Evolutionary conservation across 192 early-diverging fungal species (phyloP).

Genomic region (Obelidium mucronatum): DNA sequence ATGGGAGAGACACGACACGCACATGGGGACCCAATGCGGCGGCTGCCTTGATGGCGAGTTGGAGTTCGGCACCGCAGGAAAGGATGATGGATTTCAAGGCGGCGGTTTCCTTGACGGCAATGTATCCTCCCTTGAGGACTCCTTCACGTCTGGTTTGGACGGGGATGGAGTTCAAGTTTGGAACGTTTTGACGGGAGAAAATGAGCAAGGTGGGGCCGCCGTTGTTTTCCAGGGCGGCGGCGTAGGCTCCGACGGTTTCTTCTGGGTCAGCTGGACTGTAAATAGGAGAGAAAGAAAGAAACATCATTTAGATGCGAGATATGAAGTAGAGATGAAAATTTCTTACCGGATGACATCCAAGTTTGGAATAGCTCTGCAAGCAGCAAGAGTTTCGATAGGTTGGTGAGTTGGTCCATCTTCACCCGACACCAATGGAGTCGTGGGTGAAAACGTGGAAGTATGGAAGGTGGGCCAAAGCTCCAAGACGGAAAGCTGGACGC

Average conservation of each 20-base stretch:
- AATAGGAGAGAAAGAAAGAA: background rate
- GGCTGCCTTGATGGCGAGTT: slow-evolving; percentile 87
- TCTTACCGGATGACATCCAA: slow-evolving; percentile 52
- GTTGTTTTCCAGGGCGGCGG: slow-evolving; percentile 75
- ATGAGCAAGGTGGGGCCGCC: slow-evolving; percentile 83
- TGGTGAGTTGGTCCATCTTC: slow-evolving; percentile 99
- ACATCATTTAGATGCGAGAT: background rate
- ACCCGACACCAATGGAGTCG: slow-evolving; percentile 97
- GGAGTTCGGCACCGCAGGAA: slow-evolving; percentile 92
- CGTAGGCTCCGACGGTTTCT: slow-evolving; percentile 84
- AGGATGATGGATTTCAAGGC: slow-evolving; percentile 68
- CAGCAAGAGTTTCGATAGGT: slow-evolving; percentile 93
- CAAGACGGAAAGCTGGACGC: slow-evolving; percentile 84
- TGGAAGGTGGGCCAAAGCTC: slow-evolving; percentile 86
- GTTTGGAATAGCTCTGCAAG: slow-evolving; percentile 90
- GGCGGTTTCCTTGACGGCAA: slow-evolving; percentile 71
- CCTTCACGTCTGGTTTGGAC: slow-evolving; percentile 84
- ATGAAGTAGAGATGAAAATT: slow-evolving; percentile 3
- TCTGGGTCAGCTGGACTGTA: slow-evolving; percentile 40
- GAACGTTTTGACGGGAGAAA: slow-evolving; percentile 93
- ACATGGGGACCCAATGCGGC: slow-evolving; percentile 72
- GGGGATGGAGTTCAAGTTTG: slow-evolving; percentile 86
- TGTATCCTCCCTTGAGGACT: slow-evolving; percentile 66
- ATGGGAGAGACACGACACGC: slow-evolving; percentile 95
- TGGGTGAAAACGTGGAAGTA: slow-evolving; percentile 99